phyloP scores from a whole-genome alignment of 805 yeast genomes.

The Clavispora asparagi region DNA sequence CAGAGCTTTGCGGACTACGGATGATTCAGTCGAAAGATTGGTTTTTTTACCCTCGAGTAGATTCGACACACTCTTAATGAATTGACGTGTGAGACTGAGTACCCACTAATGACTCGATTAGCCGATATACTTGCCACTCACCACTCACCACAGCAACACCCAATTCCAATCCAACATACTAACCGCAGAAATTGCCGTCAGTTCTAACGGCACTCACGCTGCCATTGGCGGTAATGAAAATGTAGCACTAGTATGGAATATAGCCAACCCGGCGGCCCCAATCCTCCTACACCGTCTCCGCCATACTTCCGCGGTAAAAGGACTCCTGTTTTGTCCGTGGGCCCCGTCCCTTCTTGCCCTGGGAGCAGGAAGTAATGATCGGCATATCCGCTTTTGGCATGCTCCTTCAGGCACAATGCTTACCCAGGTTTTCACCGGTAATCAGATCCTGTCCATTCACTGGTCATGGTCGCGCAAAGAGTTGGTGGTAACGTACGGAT shows the following conservation, averaged over 20 bases:
- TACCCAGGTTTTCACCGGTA: constrained; percentile 49
- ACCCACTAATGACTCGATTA: no score
- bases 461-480: constrained; percentile 70
- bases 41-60: no score
- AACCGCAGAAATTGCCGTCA: constrained; percentile 53
- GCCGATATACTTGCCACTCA: no score
- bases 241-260: constrained; percentile 72
- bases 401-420: constrained; percentile 70
- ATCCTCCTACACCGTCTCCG: constrained; percentile 43
- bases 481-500: constrained; percentile 78
- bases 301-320: constrained; percentile 87
- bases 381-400: constrained; percentile 85
- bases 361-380: constrained; percentile 85
- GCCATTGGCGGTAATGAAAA: constrained; percentile 88
- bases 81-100: no score
- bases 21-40: no score
- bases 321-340: constrained; percentile 91
- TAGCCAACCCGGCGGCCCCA: constrained; percentile 33
- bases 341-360: constrained; percentile 73
- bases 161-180: constrained; percentile 7
- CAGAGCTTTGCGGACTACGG: no score
- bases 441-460: constrained; percentile 72
- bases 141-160: no score
- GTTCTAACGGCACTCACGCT: constrained; percentile 46
- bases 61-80: no score